Conservation (phyloP, 805 yeast genomes). For the Scheffersomyces amazonensis region DNA sequence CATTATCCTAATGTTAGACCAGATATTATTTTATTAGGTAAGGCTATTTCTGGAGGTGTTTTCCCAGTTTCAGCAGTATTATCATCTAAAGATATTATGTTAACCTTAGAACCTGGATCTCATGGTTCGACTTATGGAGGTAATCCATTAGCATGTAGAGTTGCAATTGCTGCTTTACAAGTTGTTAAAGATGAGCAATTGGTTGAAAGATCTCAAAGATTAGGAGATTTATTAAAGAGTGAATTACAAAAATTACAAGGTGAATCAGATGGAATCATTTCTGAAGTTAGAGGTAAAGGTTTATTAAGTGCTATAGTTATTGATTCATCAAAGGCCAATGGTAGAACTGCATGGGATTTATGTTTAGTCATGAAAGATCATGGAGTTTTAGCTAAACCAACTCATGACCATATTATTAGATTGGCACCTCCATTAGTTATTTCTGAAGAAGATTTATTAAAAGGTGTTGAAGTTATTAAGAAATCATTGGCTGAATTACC, state of each 20-base stretch:
- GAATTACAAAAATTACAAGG: slow-evolving; percentile 54
- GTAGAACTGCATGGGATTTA: slow-evolving; percentile 94
- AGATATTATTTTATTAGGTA: slow-evolving; percentile 85
- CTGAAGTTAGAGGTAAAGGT: slow-evolving; percentile 80
- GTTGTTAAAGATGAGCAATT: slow-evolving; percentile 86
- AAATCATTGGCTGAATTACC: slow-evolving; percentile 55
- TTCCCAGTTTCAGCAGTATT: slow-evolving; percentile 89
- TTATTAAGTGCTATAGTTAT: slow-evolving; percentile 87
- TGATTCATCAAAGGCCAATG: slow-evolving; percentile 78
- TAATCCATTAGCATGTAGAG: slow-evolving; percentile 90
- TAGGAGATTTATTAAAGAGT: slow-evolving; percentile 68
- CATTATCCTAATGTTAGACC: slow-evolving; percentile 80
- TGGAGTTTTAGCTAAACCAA: slow-evolving; percentile 94
- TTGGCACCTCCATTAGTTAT: slow-evolving; percentile 95
- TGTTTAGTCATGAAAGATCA: slow-evolving; percentile 84
- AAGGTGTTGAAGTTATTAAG: slow-evolving; percentile 76
- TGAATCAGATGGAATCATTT: slow-evolving; percentile 50
- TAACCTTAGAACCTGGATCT: slow-evolving; percentile 87
- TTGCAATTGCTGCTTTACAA: slow-evolving; percentile 88
- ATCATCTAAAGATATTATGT: slow-evolving; percentile 87
- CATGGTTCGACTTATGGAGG: slow-evolving; percentile 99
- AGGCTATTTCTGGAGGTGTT: slow-evolving; percentile 95
- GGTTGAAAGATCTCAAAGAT: slow-evolving; percentile 68
- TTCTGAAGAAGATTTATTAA: slow-evolving; percentile 76
- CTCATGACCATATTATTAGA: slow-evolving; percentile 93